Evolutionary conservation across 805 yeast genomes (phyloP).

Genomic region (Kuraishia floccosa): DNA sequence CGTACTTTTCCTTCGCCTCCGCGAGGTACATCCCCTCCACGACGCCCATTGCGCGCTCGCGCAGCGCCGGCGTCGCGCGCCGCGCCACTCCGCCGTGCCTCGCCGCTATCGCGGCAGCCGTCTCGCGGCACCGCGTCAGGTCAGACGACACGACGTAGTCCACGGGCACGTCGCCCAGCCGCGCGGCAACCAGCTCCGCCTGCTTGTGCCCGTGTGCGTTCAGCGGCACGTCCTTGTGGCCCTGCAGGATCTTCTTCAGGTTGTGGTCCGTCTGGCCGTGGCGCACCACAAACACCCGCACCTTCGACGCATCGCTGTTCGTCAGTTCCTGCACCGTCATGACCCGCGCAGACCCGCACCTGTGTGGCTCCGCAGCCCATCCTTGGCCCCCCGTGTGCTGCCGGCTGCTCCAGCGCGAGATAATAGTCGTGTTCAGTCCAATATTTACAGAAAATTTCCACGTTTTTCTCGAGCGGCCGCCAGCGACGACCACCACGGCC

Average conservation of each 20-base stretch:
- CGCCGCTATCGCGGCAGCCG: constrained; percentile 32
- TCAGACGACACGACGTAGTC: constrained; percentile 44
- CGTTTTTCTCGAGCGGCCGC: no score
- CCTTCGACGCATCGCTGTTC: constrained; percentile 7
- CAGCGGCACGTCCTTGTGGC: constrained; percentile 58
- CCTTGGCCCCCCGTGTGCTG: no score
- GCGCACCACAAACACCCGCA: constrained; percentile 48
- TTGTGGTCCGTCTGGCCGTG: constrained; percentile 84
- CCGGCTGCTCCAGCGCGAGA: no score
- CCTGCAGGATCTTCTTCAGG: constrained; percentile 59
- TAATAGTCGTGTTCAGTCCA: no score
- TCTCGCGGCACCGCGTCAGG: constrained; percentile 48
- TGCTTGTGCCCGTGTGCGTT: constrained; percentile 54
- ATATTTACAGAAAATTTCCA: no score
- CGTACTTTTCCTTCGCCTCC: constrained; percentile 53
- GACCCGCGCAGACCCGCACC: no score
- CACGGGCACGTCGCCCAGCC: constrained; percentile 24
- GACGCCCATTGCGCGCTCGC: constrained; percentile 74
- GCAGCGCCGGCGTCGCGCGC: constrained; percentile 27
- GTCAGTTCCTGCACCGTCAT: constrained; percentile 3
- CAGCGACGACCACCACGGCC: no score
- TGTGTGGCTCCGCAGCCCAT: no score
- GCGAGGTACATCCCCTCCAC: constrained; percentile 63
- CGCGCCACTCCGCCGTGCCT: constrained; percentile 10
- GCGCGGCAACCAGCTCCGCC: constrained; percentile 40